These are phyloP conservation scores for Singerocomus inundabilis DNA, from an alignment of 1,284 basidiomycete species.

Conservation along the genomic window DNA sequence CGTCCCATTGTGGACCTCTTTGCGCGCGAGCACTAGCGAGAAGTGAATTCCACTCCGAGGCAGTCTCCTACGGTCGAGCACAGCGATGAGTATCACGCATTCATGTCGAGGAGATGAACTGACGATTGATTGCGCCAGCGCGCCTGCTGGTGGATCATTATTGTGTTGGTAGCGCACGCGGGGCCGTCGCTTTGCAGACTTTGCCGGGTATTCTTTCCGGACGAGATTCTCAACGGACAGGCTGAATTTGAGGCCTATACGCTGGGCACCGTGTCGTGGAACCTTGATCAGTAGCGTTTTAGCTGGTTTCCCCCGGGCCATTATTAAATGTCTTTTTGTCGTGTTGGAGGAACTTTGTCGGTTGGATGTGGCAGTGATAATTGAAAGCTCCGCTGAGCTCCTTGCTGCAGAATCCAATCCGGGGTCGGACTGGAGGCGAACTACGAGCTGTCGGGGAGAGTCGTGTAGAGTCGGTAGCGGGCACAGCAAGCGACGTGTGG, in stretches of 20 bases:
- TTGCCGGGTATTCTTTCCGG: slow-evolving; percentile 37
- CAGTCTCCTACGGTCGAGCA: slow-evolving; percentile 56
- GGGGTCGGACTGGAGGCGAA: not conserved
- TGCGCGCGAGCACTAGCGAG: slow-evolving; percentile 73
- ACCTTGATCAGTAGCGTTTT: slow-evolving; percentile 58
- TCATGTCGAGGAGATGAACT: slow-evolving; percentile 24
- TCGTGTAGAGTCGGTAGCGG: too few species aligned
- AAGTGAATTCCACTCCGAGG: slow-evolving; percentile 82
- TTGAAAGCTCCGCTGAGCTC: too few species aligned
- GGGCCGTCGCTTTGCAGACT: slow-evolving; percentile 32
- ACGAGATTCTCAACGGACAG: slow-evolving; percentile 57
- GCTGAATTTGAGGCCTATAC: slow-evolving; percentile 60
- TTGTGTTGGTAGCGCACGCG: slow-evolving; percentile 61
- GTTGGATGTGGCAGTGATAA: slow-evolving; percentile 26
- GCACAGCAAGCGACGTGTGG: too few species aligned
- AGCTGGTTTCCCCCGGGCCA: slow-evolving; percentile 32
- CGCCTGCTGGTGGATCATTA: slow-evolving; percentile 46
- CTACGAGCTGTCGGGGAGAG: too few species aligned
- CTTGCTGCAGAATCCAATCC: not conserved
- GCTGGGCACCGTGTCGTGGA: slow-evolving; percentile 71
- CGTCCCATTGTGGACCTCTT: slow-evolving; percentile 81
- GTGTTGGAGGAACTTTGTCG: slow-evolving; percentile 1
- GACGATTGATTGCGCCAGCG: slow-evolving; percentile 60
- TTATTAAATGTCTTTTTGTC: slow-evolving; percentile 12
- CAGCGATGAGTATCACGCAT: slow-evolving; percentile 2